These are phyloP conservation scores for Aspergillus candidus DNA, from an alignment of 2,329 filamentous ascomycete species.

Conservation along the genomic window DNA sequence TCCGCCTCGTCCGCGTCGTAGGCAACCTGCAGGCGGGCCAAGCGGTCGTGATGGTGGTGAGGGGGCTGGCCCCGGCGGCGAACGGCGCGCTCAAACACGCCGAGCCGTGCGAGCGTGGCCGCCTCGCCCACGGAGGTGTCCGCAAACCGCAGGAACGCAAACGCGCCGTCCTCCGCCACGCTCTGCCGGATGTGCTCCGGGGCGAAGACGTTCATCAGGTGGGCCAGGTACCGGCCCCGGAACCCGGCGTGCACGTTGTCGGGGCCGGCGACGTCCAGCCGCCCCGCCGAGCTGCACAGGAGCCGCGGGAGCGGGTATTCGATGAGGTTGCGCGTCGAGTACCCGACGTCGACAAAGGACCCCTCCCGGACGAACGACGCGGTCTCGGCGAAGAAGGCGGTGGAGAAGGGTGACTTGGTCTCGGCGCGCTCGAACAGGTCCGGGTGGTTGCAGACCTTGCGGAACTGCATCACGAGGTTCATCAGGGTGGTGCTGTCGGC, in stretches of 20 bases:
- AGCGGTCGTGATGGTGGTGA: slow-evolving; percentile 39
- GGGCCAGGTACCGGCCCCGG: slow-evolving; percentile 65
- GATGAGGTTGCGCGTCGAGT: slow-evolving; percentile 81
- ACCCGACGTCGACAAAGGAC: slow-evolving; percentile 68
- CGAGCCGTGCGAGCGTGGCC: slow-evolving; percentile 61
- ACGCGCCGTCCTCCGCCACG: slow-evolving; percentile 56
- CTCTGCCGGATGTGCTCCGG: slow-evolving; percentile 69
- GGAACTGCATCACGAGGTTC: slow-evolving; percentile 99
- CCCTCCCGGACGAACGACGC: slow-evolving; percentile 92
- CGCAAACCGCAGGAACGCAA: slow-evolving; percentile 86
- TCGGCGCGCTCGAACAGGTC: slow-evolving; percentile 95
- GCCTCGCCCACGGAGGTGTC: slow-evolving; percentile 70
- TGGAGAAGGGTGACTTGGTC: slow-evolving; percentile 76
- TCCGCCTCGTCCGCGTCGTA: slow-evolving; percentile 47
- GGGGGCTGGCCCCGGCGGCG: slow-evolving; percentile 44
- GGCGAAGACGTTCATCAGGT: slow-evolving; percentile 87
- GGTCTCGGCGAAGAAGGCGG: slow-evolving; percentile 86
- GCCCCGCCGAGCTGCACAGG: slow-evolving; percentile 73
- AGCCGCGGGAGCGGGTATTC: slow-evolving; percentile 77
- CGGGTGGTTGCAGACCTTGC: slow-evolving; percentile 98
- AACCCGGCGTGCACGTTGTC: slow-evolving; percentile 75
- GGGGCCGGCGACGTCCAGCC: slow-evolving; percentile 65
- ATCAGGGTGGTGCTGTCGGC: slow-evolving; percentile 93
- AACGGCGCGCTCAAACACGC: slow-evolving; percentile 67
- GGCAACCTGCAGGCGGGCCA: slow-evolving; percentile 60